Percentiles rank a stretch among this genome's conserved stretches.
Conservation (phyloP, 371 early-diverging fungal genomes). For the Mucor sp. region DNA sequence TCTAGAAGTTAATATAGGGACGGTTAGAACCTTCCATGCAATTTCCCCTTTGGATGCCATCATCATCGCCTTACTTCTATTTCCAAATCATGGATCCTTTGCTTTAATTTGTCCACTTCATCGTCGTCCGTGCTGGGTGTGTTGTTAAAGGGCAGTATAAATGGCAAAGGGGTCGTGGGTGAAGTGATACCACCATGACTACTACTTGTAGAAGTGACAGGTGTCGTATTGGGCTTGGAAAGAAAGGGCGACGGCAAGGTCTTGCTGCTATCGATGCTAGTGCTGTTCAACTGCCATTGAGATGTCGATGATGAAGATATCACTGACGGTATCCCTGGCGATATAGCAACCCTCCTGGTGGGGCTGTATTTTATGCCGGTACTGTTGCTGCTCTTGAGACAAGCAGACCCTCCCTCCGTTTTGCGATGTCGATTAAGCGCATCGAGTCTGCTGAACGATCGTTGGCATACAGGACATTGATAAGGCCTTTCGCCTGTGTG, state of each 20-base stretch:
- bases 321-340: background rate
- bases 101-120: slow-evolving; percentile 18
- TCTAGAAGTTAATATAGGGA: slow-evolving; percentile 7
- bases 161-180: slow-evolving; percentile 6
- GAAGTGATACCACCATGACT: background rate
- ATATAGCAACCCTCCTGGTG: background rate
- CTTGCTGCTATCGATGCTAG: slow-evolving; percentile 5
- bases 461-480: slow-evolving; percentile 45
- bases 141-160: slow-evolving; percentile 14
- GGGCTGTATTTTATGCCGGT: background rate
- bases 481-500: slow-evolving; percentile 80
- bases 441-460: slow-evolving; percentile 69
- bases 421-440: slow-evolving; percentile 75
- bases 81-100: slow-evolving; percentile 26
- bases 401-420: slow-evolving; percentile 54
- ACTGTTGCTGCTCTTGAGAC: background rate
- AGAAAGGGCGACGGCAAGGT: slow-evolving; percentile 10
- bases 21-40: background rate
- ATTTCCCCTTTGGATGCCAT: background rate
- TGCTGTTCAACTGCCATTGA: slow-evolving; percentile 25
- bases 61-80: slow-evolving; percentile 17
- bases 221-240: background rate
- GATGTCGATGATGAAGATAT: slow-evolving; percentile 23
- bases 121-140: slow-evolving; percentile 9
- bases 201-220: slow-evolving; percentile 9